Evolutionary conservation across 2,329 filamentous ascomycete genomes (phyloP), one percentile per base, ranked within the genome.

Genomic region (Falciphora oryzae): DNA sequence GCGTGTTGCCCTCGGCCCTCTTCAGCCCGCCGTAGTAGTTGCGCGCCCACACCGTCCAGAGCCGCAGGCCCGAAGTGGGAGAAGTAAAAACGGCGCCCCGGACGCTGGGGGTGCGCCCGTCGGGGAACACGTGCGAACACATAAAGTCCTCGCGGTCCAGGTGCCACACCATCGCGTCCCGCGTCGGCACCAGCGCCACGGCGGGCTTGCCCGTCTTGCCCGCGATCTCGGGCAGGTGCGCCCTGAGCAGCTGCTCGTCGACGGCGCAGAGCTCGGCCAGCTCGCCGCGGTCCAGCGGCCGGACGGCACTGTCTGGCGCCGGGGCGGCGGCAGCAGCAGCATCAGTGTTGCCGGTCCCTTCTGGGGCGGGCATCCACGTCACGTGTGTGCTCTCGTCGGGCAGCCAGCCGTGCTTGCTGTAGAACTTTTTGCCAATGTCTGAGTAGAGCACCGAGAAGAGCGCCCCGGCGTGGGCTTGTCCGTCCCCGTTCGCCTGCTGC

Each of bases 341-440:
- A 2, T n/a, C 8, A 16, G 38, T 4, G 16, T 25, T 16, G n/a
- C 22, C 59, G 13, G 22, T 14, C 1, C 25, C 18, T 53, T n/a
- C 27, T 16, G 38, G 44, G 6, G 70, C 65, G 1, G 83, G 79
- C 16, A 80, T 77, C 65, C 96, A 83, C 38, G 83, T 81, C 58
- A 96, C 80, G 73, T 97, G 93, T 1, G 83, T 81, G 65, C 91
- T 94, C 27, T 84, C 81, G 70, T 89, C 93, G 0, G 87, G 82
- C 61, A 86, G 82, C 93, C 93, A 97, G 59, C 92, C 92, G 68
- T 86, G 82, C 38, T 80, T 81, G 4, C 89, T 85, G 77, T 97
- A 97, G 76, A 93, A 97, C 56, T 80, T 79, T 79, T 92, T 90
- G 27, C 93, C 92, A 68, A 96, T 93, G 71, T 96, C 92, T 11